Evolutionary conservation across 306 rosid species (phyloP).

Genomic region (Quercus robur): DNA sequence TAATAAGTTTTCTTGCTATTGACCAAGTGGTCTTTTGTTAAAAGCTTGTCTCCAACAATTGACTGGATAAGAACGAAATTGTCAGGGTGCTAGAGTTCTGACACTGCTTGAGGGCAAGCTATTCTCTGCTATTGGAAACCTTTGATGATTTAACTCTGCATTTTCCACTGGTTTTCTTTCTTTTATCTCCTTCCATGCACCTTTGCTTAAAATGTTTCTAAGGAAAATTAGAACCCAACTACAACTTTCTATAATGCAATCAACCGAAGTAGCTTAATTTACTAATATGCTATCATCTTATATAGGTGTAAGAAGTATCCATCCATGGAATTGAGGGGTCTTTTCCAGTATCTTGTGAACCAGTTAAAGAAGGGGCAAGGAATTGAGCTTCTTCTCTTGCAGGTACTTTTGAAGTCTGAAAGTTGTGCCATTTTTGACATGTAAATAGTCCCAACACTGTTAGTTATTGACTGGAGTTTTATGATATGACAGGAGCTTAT

Average conservation of each 20-base stretch:
- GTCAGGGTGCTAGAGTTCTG: too few species aligned
- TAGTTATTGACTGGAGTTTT: conserved; percentile 4
- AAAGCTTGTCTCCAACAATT: not conserved
- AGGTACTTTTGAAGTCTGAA: conserved; percentile 43
- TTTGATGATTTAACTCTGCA: not conserved
- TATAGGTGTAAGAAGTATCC: conserved; percentile 97
- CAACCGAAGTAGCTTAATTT: not conserved
- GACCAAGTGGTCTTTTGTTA: too few species aligned
- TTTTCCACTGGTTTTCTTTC: not conserved
- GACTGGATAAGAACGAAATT: too few species aligned
- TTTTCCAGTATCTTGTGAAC: conserved; percentile 96
- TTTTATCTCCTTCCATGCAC: not conserved
- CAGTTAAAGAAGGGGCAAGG: conserved; percentile 94
- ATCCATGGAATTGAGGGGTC: conserved; percentile 97
- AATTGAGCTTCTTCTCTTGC: conserved; percentile 90
- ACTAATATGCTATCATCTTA: not conserved
- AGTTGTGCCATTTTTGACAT: conserved; percentile 2
- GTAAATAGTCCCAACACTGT: conserved; percentile 8
- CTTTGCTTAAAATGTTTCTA: not conserved
- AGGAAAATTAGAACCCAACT: not conserved
- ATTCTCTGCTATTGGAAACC: too few species aligned
- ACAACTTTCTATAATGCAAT: not conserved
- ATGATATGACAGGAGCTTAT: conserved; percentile 75
- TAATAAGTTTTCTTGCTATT: too few species aligned
- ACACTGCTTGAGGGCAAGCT: too few species aligned